Evolutionary conservation across 164 flowering plant genomes (phyloP).

Genomic region (Vitis riparia): DNA sequence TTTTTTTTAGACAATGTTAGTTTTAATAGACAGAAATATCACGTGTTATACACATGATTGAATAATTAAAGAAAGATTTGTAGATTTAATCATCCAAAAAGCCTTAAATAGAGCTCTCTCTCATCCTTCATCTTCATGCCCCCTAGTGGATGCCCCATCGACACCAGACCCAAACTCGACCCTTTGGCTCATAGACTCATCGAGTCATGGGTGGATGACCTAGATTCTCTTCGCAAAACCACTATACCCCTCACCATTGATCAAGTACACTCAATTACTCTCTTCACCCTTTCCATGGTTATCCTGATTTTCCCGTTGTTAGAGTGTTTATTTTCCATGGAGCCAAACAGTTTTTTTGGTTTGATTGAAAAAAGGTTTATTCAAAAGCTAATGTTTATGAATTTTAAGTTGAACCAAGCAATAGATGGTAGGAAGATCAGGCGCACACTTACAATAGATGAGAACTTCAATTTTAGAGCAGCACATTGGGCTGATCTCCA

Average conservation of each 20-base stretch:
- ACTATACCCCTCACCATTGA: constrained; percentile 66
- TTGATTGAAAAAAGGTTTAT: not conserved
- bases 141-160: constrained; percentile 63
- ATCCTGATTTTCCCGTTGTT: too few relatives aligned
- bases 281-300: too few relatives aligned
- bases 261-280: constrained; percentile 36
- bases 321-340: not conserved
- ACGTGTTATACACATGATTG: too few relatives aligned
- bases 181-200: constrained; percentile 45
- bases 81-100: too few relatives aligned
- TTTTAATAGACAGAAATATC: too few relatives aligned
- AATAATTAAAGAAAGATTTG: too few relatives aligned
- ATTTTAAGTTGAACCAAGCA: constrained; percentile 49
- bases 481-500: constrained; percentile 87
- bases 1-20: too few relatives aligned
- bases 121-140: not conserved
- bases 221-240: constrained; percentile 32
- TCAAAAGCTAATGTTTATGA: not conserved
- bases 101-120: too few relatives aligned
- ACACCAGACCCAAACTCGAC: constrained; percentile 84
- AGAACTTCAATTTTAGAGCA: constrained; percentile 67
- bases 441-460: constrained; percentile 62
- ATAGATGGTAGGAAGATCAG: constrained; percentile 51
- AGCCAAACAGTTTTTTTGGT: not conserved
- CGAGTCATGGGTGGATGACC: constrained; percentile 57